Evolutionary conservation across 2,329 filamentous ascomycete genomes (phyloP), one percentile per base, ranked within the genome.

Genomic region (Paraphoma chrysanthemicola): DNA sequence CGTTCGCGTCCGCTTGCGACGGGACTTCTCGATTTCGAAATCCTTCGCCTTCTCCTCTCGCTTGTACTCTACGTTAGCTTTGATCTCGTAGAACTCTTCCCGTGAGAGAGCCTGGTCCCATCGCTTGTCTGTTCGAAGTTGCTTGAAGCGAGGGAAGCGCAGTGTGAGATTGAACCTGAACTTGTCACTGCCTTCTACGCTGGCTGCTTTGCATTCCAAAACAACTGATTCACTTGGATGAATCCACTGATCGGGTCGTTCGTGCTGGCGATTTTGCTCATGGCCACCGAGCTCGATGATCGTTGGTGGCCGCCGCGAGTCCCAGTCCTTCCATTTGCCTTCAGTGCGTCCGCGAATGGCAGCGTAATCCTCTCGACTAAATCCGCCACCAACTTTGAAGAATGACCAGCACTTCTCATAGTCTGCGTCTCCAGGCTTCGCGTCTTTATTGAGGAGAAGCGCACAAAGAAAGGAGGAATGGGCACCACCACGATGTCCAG

Each of bases 341-440:
- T 97, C 91, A 0, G 94, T 98, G 23, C 88, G 84, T 68, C 96
- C 92, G 5, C 88, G 84, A 44, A 99, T 89, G 54, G 90, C 87
- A 0, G 90, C 88, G 73, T 97, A 98, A 70, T 99, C 95, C 50
- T 90, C 87, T 0, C 87, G 89, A 12, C 86, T 88, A 74, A 98
- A 93, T 0, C 95, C 95, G 51, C 95, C 95, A n/a, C 95, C 95
- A 14, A 99, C 95, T 76, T 95, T 97, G 83, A 93, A 96, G 79
- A 99, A 97, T n/a, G 93, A 97, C 68, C 88, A 91, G 70, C 88
- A 96, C 74, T 92, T 93, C 77, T 91, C 89, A 0, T 87, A 84
- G 59, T 88, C 84, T 5, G 75, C 68, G 10, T 79, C 80, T 23
- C 77, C 77, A 36, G 82, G 79, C 33, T 90, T 83, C 31, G 90